phyloP scores from a whole-genome alignment of 345 rosid species.

The Leavenworthia alabamica region DNA sequence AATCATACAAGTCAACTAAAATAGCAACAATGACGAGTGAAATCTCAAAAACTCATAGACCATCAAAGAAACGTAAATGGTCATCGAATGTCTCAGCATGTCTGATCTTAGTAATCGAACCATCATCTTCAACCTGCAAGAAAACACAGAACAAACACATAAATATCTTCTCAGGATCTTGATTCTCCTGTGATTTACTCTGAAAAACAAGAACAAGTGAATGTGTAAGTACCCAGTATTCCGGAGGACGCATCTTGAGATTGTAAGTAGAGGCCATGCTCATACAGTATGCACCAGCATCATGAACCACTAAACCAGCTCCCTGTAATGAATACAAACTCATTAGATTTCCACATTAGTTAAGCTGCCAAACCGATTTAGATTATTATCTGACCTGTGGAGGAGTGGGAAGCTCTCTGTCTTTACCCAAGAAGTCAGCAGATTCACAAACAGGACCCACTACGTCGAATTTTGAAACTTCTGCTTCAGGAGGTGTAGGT shows the following conservation, averaged over 20 bases:
- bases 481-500: conserved; percentile 56
- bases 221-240: conserved; percentile 72
- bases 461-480: conserved; percentile 68
- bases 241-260: conserved; percentile 98
- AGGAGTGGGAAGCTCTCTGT: conserved; percentile 91
- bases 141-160: no score
- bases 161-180: background rate
- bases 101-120: conserved; percentile 66
- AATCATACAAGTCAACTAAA: conserved; percentile 3
- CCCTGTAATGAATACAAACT: conserved; percentile 49
- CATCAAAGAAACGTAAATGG: conserved; percentile 68
- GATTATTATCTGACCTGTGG: conserved; percentile 38
- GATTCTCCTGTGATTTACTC: no score
- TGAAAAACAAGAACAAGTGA: background rate
- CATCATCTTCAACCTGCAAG: conserved; percentile 81
- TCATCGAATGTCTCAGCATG: conserved; percentile 85
- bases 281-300: conserved; percentile 99
- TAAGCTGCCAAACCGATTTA: background rate
- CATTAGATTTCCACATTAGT: conserved; percentile 10
- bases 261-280: conserved; percentile 99
- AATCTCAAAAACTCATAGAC: conserved; percentile 46
- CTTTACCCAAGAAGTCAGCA: conserved; percentile 96
- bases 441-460: conserved; percentile 99
- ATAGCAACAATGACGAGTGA: conserved; percentile 1
- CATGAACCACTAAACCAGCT: conserved; percentile 88